phyloP scores from a whole-genome alignment of 331 rosid genomes.

The Quercus tomentella region DNA sequence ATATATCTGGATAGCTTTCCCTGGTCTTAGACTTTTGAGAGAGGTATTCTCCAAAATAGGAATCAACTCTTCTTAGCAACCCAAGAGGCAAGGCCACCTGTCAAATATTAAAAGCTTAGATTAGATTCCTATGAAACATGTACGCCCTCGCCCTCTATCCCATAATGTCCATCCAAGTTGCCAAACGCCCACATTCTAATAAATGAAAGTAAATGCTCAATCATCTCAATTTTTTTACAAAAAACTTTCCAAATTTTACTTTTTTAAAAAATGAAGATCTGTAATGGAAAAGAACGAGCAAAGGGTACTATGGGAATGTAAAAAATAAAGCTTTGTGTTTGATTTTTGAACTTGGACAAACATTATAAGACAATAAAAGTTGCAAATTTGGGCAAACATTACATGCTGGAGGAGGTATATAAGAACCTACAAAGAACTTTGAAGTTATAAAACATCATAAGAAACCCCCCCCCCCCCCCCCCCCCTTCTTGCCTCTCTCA shows the following conservation, averaged over 20 bases:
- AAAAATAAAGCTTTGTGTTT: not conserved
- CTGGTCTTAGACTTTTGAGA: conserved; percentile 56
- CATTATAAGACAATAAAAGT: not conserved
- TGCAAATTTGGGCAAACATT: not conserved
- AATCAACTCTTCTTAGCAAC: conserved; percentile 56
- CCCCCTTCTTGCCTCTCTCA: too few relatives aligned
- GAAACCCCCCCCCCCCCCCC: not conserved
- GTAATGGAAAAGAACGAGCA: not conserved
- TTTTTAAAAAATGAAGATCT: not conserved
- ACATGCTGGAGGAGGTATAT: not conserved
- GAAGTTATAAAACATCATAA: not conserved
- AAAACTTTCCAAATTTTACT: not conserved
- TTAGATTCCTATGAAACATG: conserved; percentile 13
- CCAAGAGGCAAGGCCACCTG: conserved; percentile 73
- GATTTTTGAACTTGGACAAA: not conserved
- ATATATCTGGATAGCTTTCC: conserved; percentile 44
- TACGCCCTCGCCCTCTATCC: not conserved
- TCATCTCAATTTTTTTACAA: not conserved
- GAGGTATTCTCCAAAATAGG: conserved; percentile 54
- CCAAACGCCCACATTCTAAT: not conserved
- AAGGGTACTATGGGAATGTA: not conserved
- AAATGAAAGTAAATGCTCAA: not conserved
- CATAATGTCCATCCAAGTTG: not conserved
- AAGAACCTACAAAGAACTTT: not conserved
- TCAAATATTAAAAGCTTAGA: conserved; percentile 36